Evolutionary conservation across 352 stramenopile genomes (phyloP), one percentile per base, ranked within the genome.

Genomic region (Phytophthora brassicae): DNA sequence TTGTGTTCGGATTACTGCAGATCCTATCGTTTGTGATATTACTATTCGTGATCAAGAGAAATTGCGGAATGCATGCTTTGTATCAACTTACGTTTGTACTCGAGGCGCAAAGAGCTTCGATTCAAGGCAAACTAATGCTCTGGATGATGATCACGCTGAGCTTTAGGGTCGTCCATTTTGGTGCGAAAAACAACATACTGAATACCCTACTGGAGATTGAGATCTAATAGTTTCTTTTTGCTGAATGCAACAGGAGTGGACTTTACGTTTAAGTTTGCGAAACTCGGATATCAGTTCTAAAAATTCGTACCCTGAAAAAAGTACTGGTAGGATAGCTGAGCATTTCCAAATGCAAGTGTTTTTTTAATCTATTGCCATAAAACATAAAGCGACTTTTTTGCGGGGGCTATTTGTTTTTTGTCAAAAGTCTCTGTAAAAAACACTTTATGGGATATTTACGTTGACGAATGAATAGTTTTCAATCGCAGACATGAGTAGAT

Each of bases 71-170:
- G 45, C 14, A 52, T 7, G n/a, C 52, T 7, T 29, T 79, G 12
- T 66, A 67, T 29, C 65, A 72, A 14, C 35, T 77, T 26, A 51
- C 47, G 28, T 78, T 78, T 41, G 69, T 78, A 54, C 66, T 77
- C 6, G 52, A 81, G 31, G 63, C 53, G 1, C 65, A 81, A 17
- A 50, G 33, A 13, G 14, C 47, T 3, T 38, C 66, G 14, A 56
- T 78, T 26, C 72, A 76, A 41, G 59, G 56, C 31, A 69, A 71
- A 38, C 45, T 81, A 24, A 56, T 81, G 24, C 41, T 68, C 53
- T 77, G 65, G 65, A 62, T 69, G 26, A 53, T 58, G 11, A 52
- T 52, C 26, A 52, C 45, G 17, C 45, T 52, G 16, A 41, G 24
- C 11, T 49, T 49, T 49, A 20, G 43, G 4, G 43, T 54, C 12